These are phyloP conservation scores for Linnemannia elongata DNA, from an alignment of 192 early-diverging fungal species.

Conservation along the genomic window DNA sequence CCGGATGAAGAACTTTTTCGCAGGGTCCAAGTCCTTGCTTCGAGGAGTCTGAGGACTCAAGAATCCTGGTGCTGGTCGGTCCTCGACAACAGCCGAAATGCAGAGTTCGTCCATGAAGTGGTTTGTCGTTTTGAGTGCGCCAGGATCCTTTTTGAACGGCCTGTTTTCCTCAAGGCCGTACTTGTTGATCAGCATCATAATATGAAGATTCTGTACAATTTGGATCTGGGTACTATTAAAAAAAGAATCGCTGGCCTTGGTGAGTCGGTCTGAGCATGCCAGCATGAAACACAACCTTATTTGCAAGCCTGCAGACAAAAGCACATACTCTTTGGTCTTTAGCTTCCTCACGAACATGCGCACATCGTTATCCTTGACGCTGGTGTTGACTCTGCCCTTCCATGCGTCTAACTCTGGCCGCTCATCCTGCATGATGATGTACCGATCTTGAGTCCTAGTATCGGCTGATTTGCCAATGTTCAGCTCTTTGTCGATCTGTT, in stretches of 20 bases:
- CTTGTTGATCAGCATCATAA: slow-evolving; percentile 41
- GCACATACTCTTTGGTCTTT: slow-evolving; percentile 52
- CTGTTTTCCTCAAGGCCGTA: slow-evolving; percentile 47
- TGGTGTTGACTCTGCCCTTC: slow-evolving; percentile 22
- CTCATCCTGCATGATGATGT: slow-evolving; percentile 49
- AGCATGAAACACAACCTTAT: background rate
- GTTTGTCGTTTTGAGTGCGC: slow-evolving; percentile 26
- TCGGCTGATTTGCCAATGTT: slow-evolving; percentile 23
- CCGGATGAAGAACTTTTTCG: slow-evolving; percentile 47
- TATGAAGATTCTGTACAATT: slow-evolving; percentile 47
- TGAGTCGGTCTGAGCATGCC: background rate
- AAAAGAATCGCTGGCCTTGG: background rate
- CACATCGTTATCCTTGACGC: slow-evolving; percentile 32
- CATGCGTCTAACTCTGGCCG: slow-evolving; percentile 36
- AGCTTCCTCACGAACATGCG: slow-evolving; percentile 18
- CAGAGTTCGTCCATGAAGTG: slow-evolving; percentile 51
- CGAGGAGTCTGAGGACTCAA: slow-evolving; percentile 47
- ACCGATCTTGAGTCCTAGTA: slow-evolving; percentile 32
- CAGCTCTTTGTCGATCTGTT: slow-evolving; percentile 40
- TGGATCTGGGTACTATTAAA: slow-evolving; percentile 45
- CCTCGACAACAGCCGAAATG: slow-evolving; percentile 34
- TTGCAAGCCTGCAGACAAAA: background rate
- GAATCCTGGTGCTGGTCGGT: slow-evolving; percentile 24
- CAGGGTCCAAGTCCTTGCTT: slow-evolving; percentile 44
- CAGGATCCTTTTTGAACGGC: slow-evolving; percentile 54